Base-by-base conservation (phyloP, 305 asterid genomes). In the Euphrasia arctica region DNA sequence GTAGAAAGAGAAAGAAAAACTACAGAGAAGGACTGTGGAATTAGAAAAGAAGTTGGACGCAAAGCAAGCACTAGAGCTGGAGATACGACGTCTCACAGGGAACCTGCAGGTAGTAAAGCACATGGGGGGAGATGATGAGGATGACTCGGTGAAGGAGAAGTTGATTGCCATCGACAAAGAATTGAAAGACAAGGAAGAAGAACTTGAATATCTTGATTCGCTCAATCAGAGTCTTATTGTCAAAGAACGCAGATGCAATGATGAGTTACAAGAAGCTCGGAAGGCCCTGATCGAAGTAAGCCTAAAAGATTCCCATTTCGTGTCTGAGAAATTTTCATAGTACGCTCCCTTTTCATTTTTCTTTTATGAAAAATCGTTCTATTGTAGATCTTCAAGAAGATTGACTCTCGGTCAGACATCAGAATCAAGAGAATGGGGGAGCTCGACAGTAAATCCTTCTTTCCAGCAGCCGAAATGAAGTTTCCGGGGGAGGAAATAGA, bases 361-460 rank as follows among this genome's bases (percentile, higher is more conserved):
- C 28, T 43, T 42, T 49, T 48, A 50, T 29, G 18, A 47, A 66
- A 3, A 0, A 1, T 41, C 56, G 58, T 66, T 41, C 1, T 18
- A 18, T 18, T 18, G 22, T 42, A 85, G 88, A 47, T 62, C 14
- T 28, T 75, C 69, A 62, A 4, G 63, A 69, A 58, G 14, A 29
- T 25, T 6, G 0, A 68, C 29, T 43, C 71, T 49, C 63, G 55
- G 31, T 60, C 66, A 25, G 9, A 0, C 59, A 77, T 85, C 63
- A 72, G 88, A 39, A 71, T 85, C 47, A 85, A 83, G 82, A 79
- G 75, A 73, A 74, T 83, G 82, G 88, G 90, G 6, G 86, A 75
- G 66, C 78, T 83, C 28, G 64, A 71, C 27, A 69, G 56, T 56
- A 74, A 64, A 56, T 76, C 74, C 43, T 85, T 85, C 63, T 1